Evolutionary conservation across 2,329 filamentous ascomycete genomes (phyloP), one percentile per base, ranked within the genome.

Genomic region (Trichoderma endophyticum): DNA sequence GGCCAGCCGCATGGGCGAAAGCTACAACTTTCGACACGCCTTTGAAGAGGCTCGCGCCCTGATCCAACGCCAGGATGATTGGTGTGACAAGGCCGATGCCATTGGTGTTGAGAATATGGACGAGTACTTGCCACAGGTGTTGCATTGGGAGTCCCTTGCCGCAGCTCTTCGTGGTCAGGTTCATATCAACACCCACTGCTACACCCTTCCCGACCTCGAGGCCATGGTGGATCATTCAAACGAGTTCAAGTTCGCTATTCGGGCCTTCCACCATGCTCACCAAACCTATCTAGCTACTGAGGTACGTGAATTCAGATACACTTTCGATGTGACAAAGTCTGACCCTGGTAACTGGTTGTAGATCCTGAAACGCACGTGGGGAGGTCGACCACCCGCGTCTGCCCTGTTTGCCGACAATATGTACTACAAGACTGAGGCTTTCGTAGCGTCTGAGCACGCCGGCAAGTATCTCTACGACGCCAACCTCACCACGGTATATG

Each of bases 341-440:
- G 32, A 65, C 26, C 7, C 32, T 30, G 11, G 34, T 30, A 12
- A 9, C 18, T 48, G n/a, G 15, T 4, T 14, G 4, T 32, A 85
- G 84, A 86, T 89, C 30, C 81, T 90, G 3, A 88, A 88, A 76
- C 84, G 87, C 63, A 85, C 86, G 0, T 89, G 84, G 81, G 87
- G 88, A 15, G 84, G 83, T 14, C 83, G 83, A 0, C 79, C 86
- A 18, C 87, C 86, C n/a, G 87, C 85, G 4, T 86, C 84, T 18
- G 90, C 87, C n/a, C 81, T 92, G 4, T 93, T 93, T 75, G 90
- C 91, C 11, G 90, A 92, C 77, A 91, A 90, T 77, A 92, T 92
- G 88, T 91, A 88, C 78, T 93, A 92, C 84, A 92, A 93, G 80
- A 84, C 87, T 1, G 91, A 93, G 80, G 83, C 90, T 0, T 91